Base-by-base conservation (phyloP, 768 basidiomycete genomes). In the Cubamyces sp. region DNA sequence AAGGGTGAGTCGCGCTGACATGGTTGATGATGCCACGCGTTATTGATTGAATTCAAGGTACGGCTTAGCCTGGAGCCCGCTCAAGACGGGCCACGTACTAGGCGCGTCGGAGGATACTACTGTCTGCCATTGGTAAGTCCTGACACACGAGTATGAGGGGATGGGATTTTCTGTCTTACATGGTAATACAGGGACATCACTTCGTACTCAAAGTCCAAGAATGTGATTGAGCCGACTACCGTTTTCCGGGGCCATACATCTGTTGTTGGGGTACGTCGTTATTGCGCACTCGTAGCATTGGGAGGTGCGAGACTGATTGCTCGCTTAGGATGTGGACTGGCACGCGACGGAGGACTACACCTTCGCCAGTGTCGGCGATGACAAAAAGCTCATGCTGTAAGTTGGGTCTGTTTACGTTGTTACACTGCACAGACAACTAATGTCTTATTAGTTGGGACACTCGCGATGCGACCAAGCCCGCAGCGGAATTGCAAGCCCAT, bases 71-170 rank as follows among this genome's bases (percentile, higher is more conserved):
- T 99, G 97, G 97, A 97, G 85, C 77, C 88, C 93, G 5, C 72
- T 83, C 41, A 94, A 91, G 72, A 66, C 81, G 41, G 97, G 97
- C 0, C 87, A 95, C 70, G 80, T 99, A 15, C 79, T 98, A 6
- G 94, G 92, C 67, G 92, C 93, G 21, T 95, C 94, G 5, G 96
- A 98, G 74, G 97, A 98, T 74, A 93, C 89, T 81, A 97, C 96
- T 0, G 86, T 98, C 40, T 97, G 94, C 68, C 87, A 94, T 71
- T 99, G 97, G 95, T 92, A 67, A 64, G 84, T 16, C 19, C 48
- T 9, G 34, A 34, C 11, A 34, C 34, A 34, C n/a, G 11, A 26
- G 25, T 6, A 42, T n/a, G 23, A 28, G 50, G 53, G 37, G n/a
- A 26, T 52, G 16, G n/a, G 39, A 59, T 39, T 12, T n/a, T 5